Percentiles rank a stretch among this genome's conserved stretches.
phyloP scores from a whole-genome alignment of 2,329 filamentous ascomycete genomes.

The Metarhizium sp. region DNA sequence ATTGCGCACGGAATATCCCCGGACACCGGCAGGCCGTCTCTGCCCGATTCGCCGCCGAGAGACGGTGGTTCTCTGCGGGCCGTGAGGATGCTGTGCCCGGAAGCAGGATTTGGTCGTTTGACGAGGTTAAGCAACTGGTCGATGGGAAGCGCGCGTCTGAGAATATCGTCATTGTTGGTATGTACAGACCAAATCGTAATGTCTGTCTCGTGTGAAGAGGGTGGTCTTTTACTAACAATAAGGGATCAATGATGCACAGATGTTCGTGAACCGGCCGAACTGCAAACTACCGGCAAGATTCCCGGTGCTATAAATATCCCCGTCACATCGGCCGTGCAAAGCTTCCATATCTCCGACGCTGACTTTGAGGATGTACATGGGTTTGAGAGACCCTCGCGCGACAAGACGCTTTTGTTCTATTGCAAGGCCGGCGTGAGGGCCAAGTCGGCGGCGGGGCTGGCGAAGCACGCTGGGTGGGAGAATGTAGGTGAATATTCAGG shows the following conservation, averaged over 20 bases:
- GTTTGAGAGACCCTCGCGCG: constrained; percentile 54
- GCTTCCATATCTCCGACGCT: constrained; percentile 62
- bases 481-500: constrained; percentile 64
- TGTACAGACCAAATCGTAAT: constrained; percentile 4
- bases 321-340: constrained; percentile 65
- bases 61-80: constrained; percentile 18
- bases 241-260: constrained; percentile 33
- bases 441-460: constrained; percentile 65
- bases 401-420: constrained; percentile 68
- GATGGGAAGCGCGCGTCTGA: constrained; percentile 12
- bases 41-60: not conserved
- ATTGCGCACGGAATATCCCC: not conserved
- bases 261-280: constrained; percentile 64
- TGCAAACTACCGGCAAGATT: constrained; percentile 57
- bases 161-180: constrained; percentile 37
- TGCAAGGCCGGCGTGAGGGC: constrained; percentile 88
- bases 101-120: constrained; percentile 37
- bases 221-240: not conserved
- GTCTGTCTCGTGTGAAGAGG: not conserved
- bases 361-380: constrained; percentile 82
- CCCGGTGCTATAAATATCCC: constrained; percentile 78
- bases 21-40: not conserved
- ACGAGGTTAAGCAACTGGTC: constrained; percentile 34
- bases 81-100: constrained; percentile 1
- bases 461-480: constrained; percentile 65